Evolutionary conservation across 2,329 filamentous ascomycete genomes (phyloP).

Genomic region (Epichloe bromicola): DNA sequence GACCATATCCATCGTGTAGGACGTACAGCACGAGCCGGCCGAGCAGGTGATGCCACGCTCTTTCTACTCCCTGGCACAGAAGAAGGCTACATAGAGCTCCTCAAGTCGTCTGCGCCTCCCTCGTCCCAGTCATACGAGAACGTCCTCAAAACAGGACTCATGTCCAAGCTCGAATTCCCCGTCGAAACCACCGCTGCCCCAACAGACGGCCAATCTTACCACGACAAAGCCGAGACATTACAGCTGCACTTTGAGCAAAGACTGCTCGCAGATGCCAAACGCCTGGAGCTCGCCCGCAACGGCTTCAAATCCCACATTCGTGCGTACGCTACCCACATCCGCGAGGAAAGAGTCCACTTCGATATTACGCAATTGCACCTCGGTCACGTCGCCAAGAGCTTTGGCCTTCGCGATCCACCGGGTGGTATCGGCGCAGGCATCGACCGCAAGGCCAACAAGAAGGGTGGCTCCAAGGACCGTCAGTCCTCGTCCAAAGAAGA

Average conservation of each 20-base stretch:
- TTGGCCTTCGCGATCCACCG: slow-evolving; percentile 77
- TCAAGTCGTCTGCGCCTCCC: slow-evolving; percentile 40
- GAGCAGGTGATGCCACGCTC: slow-evolving; percentile 72
- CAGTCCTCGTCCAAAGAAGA: slow-evolving; percentile 2
- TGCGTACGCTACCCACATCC: slow-evolving; percentile 88
- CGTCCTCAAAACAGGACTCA: slow-evolving; percentile 53
- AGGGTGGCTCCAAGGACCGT: slow-evolving; percentile 12
- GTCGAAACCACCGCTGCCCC: slow-evolving; percentile 50
- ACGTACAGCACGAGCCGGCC: slow-evolving; percentile 84
- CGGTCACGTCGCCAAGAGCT: slow-evolving; percentile 88
- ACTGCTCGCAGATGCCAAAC: slow-evolving; percentile 46
- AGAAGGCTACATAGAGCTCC: slow-evolving; percentile 73
- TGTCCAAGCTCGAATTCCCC: slow-evolving; percentile 47
- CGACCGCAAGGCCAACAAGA: slow-evolving; percentile 32
- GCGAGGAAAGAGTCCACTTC: slow-evolving; percentile 74
- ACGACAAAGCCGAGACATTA: slow-evolving; percentile 41
- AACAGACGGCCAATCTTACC: slow-evolving; percentile 28
- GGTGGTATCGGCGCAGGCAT: slow-evolving; percentile 59
- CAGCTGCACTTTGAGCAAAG: slow-evolving; percentile 49
- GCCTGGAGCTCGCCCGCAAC: slow-evolving; percentile 68
- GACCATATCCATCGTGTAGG: slow-evolving; percentile 94
- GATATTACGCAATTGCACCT: slow-evolving; percentile 85
- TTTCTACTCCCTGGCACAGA: slow-evolving; percentile 87
- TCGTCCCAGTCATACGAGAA: slow-evolving; percentile 38
- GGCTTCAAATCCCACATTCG: slow-evolving; percentile 87